Percentiles rank a stretch among this genome's conserved stretches.
These are phyloP conservation scores for Magnolia kwangsiensis DNA, from an alignment of 164 flowering plant genomes.

Conservation along the genomic window DNA sequence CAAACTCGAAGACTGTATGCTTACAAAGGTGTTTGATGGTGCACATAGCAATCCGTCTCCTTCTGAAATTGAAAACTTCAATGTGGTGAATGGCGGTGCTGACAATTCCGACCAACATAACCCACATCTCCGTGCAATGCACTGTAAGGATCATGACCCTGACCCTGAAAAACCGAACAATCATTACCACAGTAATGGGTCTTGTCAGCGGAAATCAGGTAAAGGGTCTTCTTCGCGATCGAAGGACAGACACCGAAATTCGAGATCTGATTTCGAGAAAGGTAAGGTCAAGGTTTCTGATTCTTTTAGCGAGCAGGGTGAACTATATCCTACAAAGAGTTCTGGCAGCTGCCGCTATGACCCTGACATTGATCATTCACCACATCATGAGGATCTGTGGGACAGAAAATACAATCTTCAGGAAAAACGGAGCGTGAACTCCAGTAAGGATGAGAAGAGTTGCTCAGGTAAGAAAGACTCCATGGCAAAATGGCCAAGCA, in stretches of 20 bases:
- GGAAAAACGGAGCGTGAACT: slow-evolving; percentile 31
- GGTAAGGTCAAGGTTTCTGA: slow-evolving; percentile 34
- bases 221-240: slow-evolving; percentile 41
- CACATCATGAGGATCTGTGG: slow-evolving; percentile 31
- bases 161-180: slow-evolving; percentile 31
- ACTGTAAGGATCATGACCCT: not conserved
- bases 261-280: slow-evolving; percentile 32
- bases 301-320: slow-evolving; percentile 27
- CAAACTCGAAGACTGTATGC: slow-evolving; percentile 19
- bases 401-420: slow-evolving; percentile 31
- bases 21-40: slow-evolving; percentile 2
- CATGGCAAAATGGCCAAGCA: slow-evolving; percentile 32
- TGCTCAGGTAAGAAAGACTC: slow-evolving; percentile 36
- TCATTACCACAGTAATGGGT: slow-evolving; percentile 33
- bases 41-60: slow-evolving; percentile 12
- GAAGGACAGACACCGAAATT: slow-evolving; percentile 45
- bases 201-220: slow-evolving; percentile 40
- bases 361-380: slow-evolving; percentile 20
- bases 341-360: slow-evolving; percentile 8
- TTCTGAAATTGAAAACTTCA: slow-evolving; percentile 25
- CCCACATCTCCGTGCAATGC: slow-evolving; percentile 20
- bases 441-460: slow-evolving; percentile 34
- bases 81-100: slow-evolving; percentile 24
- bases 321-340: slow-evolving; percentile 12
- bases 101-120: slow-evolving; percentile 24